Evolutionary conservation across 768 basidiomycete species (phyloP).

Genomic region (Cyclocybe aegerita): DNA sequence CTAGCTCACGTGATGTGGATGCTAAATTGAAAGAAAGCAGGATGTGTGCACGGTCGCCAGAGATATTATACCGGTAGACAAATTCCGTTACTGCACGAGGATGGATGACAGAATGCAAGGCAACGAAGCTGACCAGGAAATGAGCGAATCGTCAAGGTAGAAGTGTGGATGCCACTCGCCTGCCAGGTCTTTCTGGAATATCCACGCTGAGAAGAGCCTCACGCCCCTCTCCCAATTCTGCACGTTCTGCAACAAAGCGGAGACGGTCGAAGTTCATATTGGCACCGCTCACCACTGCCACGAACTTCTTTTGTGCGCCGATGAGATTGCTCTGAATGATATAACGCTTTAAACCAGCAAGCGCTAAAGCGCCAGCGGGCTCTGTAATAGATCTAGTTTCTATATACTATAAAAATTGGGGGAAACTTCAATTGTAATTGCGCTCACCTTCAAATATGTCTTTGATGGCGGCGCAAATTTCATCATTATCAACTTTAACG

Average conservation of each 20-base stretch:
- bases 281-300: slow-evolving; percentile 91
- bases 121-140: slow-evolving; percentile 65
- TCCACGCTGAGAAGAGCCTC: slow-evolving; percentile 94
- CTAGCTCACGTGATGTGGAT: slow-evolving; percentile 52
- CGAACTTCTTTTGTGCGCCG: slow-evolving; percentile 84
- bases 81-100: slow-evolving; percentile 96
- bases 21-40: slow-evolving; percentile 89
- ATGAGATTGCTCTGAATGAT: slow-evolving; percentile 80
- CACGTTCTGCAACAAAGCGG: slow-evolving; percentile 97
- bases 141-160: not conserved
- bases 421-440: not conserved
- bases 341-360: slow-evolving; percentile 90
- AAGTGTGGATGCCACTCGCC: slow-evolving; percentile 42
- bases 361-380: slow-evolving; percentile 89
- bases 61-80: slow-evolving; percentile 82
- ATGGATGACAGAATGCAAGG: slow-evolving; percentile 82
- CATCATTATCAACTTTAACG: slow-evolving; percentile 89
- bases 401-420: slow-evolving; percentile 26
- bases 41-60: slow-evolving; percentile 74
- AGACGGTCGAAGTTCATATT: slow-evolving; percentile 99
- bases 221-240: slow-evolving; percentile 92
- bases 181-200: slow-evolving; percentile 91
- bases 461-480: slow-evolving; percentile 97
- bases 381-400: slow-evolving; percentile 97
- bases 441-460: slow-evolving; percentile 94